Conservation (phyloP, 176 grass and related monocot species). For the Oryza glumipatula region DNA sequence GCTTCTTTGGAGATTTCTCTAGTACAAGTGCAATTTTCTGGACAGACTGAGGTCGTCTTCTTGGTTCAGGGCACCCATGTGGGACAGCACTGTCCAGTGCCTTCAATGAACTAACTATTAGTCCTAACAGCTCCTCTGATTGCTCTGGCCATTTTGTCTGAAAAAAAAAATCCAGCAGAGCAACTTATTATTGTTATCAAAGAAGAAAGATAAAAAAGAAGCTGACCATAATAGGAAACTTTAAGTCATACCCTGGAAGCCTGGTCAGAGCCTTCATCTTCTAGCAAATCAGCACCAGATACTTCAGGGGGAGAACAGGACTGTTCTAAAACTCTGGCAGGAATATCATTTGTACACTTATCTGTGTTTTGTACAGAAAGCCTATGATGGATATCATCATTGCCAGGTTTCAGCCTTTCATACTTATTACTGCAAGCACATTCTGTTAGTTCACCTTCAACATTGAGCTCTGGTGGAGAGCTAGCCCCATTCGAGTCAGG, state of each 20-base stretch:
- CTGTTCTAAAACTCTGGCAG: slow-evolving; percentile 48
- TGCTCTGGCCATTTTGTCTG: slow-evolving; percentile 92
- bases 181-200: slow-evolving; percentile 45
- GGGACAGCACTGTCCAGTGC: slow-evolving; percentile 76
- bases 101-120: slow-evolving; percentile 88
- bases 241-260: slow-evolving; percentile 52
- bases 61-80: slow-evolving; percentile 74
- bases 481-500: slow-evolving; percentile 62
- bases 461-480: slow-evolving; percentile 57
- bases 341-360: slow-evolving; percentile 45
- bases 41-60: slow-evolving; percentile 60
- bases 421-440: slow-evolving; percentile 47
- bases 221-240: slow-evolving; percentile 26
- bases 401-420: slow-evolving; percentile 40
- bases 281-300: slow-evolving; percentile 50
- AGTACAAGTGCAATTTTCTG: slow-evolving; percentile 83
- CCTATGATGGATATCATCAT: slow-evolving; percentile 43
- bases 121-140: slow-evolving; percentile 79
- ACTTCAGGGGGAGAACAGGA: slow-evolving; percentile 50
- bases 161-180: slow-evolving; percentile 21
- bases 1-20: slow-evolving; percentile 82
- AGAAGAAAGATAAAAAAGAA: slow-evolving; percentile 29
- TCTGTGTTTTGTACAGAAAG: slow-evolving; percentile 45
- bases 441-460: slow-evolving; percentile 54
- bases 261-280: slow-evolving; percentile 54